phyloP scores from a whole-genome alignment of 2,329 filamentous ascomycete genomes.

The Aspergillus latus region DNA sequence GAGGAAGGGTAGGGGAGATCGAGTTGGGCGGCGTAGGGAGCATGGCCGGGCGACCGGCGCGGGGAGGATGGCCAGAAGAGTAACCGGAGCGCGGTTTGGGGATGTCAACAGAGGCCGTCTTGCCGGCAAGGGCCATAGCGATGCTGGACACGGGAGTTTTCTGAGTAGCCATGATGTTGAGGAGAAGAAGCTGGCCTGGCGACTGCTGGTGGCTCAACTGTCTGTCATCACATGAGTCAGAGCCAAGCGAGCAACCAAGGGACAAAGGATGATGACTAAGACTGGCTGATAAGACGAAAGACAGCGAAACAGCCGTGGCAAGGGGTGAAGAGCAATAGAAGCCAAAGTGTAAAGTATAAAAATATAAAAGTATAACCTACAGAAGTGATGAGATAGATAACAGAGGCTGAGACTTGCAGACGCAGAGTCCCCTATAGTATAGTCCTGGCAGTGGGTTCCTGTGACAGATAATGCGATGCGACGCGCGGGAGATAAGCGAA shows the following conservation, averaged over 20 bases:
- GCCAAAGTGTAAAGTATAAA: background rate
- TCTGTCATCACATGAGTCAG: constrained; percentile 26
- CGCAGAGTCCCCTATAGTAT: constrained; percentile 17
- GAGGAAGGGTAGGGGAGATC: constrained; percentile 82
- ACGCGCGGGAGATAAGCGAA: constrained; percentile 21
- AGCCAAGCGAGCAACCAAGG: constrained; percentile 11
- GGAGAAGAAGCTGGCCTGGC: constrained; percentile 7
- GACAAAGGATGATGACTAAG: constrained; percentile 18
- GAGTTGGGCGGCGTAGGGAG: constrained; percentile 93
- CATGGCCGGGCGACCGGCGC: constrained; percentile 37
- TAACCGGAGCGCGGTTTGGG: constrained; percentile 44
- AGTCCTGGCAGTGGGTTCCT: constrained; percentile 4
- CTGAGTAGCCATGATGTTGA: constrained; percentile 45
- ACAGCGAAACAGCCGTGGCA: constrained; percentile 2
- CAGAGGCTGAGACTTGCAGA: constrained; percentile 15
- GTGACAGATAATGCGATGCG: constrained; percentile 20
- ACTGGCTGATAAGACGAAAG: background rate
- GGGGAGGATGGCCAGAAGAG: constrained; percentile 32
- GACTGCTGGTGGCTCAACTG: constrained; percentile 22
- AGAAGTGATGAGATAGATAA: constrained; percentile 14
- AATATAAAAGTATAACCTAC: constrained; percentile 16
- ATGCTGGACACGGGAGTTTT: constrained; percentile 44
- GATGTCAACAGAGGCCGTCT: constrained; percentile 52
- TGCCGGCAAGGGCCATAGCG: constrained; percentile 52
- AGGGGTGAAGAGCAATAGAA: background rate